Conservation (phyloP, 2,329 filamentous ascomycete genomes). For the Scedosporium boydii region DNA sequence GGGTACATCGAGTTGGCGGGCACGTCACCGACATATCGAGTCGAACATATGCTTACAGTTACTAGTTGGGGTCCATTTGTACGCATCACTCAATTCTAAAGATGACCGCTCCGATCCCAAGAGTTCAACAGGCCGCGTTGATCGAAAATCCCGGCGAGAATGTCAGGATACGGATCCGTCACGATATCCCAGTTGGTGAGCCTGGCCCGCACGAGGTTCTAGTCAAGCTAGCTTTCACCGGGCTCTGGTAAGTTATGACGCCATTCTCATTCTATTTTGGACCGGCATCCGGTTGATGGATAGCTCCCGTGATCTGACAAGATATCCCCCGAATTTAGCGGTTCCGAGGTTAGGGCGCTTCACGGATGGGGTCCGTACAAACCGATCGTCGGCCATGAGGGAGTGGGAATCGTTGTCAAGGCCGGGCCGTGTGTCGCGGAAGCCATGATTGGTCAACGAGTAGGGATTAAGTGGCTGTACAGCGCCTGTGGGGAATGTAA, state of each 20-base stretch:
- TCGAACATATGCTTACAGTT: too few species aligned
- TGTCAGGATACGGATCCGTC: neutral
- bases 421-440: constrained; percentile 18
- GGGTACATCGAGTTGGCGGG: too few species aligned
- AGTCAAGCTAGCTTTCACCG: neutral
- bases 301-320: neutral
- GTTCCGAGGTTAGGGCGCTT: constrained; percentile 20
- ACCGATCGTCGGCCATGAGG: constrained; percentile 20
- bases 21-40: too few species aligned
- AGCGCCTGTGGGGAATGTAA: constrained; percentile 28
- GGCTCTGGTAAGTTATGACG: constrained; percentile 7
- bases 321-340: constrained; percentile 10
- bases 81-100: neutral
- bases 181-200: neutral
- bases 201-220: constrained; percentile 1
- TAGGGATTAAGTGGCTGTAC: constrained; percentile 35
- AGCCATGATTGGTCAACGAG: constrained; percentile 21
- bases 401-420: constrained; percentile 18
- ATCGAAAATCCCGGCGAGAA: neutral
- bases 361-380: constrained; percentile 18
- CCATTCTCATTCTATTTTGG: neutral
- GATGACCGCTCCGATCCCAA: neutral
- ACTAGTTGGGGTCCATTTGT: too few species aligned
- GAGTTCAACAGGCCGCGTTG: neutral
- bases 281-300: neutral